These are phyloP conservation scores for Aspergillus cristatus DNA, from an alignment of 495 filamentous ascomycete species.

Conservation along the genomic window DNA sequence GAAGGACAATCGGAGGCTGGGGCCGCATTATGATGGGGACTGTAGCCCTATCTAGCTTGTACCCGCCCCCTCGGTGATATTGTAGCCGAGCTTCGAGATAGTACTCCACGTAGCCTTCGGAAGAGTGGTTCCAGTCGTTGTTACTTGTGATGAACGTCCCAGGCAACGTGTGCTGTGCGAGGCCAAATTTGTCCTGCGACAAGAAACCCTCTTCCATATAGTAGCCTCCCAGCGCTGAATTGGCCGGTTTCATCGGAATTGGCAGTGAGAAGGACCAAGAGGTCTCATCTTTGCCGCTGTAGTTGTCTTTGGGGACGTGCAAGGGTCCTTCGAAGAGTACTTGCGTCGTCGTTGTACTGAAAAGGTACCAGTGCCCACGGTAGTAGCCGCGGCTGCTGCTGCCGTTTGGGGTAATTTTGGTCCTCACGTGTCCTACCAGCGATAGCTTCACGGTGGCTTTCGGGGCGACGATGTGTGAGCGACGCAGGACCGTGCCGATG, in stretches of 20 bases:
- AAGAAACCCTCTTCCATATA: conserved; percentile 12
- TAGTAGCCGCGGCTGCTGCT: conserved; percentile 1
- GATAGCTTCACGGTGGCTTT: conserved; percentile 8
- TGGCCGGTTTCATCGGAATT: conserved; percentile 7
- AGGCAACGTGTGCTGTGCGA: conserved; percentile 7
- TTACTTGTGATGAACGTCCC: conserved; percentile 8
- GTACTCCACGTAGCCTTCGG: conserved; percentile 13
- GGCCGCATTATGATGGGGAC: conserved; percentile 7
- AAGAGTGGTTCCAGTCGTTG: neutral
- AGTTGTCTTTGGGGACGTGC: conserved; percentile 3
- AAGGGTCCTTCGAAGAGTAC: conserved; percentile 7
- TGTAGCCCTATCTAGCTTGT: conserved; percentile 1
- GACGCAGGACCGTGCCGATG: conserved; percentile 11
- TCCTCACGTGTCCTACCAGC: conserved; percentile 8
- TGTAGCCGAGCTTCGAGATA: conserved; percentile 9
- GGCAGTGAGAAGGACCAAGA: conserved; percentile 11
- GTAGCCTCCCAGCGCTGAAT: neutral
- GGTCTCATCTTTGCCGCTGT: neutral
- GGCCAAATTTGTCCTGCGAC: conserved; percentile 7
- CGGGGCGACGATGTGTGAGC: conserved; percentile 6
- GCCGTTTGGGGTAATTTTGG: conserved; percentile 4
- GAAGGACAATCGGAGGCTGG: neutral
- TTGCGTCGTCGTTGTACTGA: neutral
- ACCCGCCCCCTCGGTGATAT: conserved; percentile 2
- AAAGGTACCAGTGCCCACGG: conserved; percentile 5